These are phyloP conservation scores for Calocybe gangraenosa DNA, from an alignment of 768 basidiomycete species.

Conservation along the genomic window DNA sequence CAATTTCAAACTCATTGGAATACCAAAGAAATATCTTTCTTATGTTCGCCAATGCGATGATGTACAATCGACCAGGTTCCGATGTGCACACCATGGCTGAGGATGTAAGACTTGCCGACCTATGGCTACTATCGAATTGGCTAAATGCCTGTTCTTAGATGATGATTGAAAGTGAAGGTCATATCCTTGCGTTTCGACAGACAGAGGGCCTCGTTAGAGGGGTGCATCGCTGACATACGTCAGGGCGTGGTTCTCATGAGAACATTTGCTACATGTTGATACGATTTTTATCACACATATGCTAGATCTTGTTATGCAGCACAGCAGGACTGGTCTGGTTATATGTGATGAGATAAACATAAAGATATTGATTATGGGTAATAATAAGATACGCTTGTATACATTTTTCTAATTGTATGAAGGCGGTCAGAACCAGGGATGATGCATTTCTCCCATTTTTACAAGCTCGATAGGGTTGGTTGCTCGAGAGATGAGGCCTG, in stretches of 20 bases:
- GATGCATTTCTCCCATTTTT: constrained; percentile 81
- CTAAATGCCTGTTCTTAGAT: constrained; percentile 39
- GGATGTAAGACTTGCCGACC: constrained; percentile 55
- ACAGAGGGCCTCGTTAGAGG: constrained; percentile 67
- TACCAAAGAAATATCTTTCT: constrained; percentile 87
- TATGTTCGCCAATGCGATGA: constrained; percentile 97
- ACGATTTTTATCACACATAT: too few relatives aligned
- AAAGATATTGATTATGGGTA: too few relatives aligned
- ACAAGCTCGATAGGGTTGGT: constrained; percentile 83
- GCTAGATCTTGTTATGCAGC: too few relatives aligned
- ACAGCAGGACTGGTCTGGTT: too few relatives aligned
- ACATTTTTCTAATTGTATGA: too few relatives aligned
- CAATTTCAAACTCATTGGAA: constrained; percentile 77
- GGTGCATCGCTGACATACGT: constrained; percentile 31
- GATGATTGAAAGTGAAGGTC: constrained; percentile 69
- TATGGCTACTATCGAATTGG: not conserved
- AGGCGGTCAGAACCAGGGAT: constrained; percentile 79
- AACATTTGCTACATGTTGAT: too few relatives aligned
- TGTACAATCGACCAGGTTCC: constrained; percentile 88
- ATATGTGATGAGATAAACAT: too few relatives aligned
- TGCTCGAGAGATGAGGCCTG: constrained; percentile 78
- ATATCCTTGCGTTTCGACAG: constrained; percentile 68
- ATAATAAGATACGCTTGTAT: too few relatives aligned
- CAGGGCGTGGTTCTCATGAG: too few relatives aligned
- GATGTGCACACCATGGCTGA: constrained; percentile 90